Conservation (phyloP, 1,284 basidiomycete species). For the Microbotryum lychnidis-dioicae region DNA sequence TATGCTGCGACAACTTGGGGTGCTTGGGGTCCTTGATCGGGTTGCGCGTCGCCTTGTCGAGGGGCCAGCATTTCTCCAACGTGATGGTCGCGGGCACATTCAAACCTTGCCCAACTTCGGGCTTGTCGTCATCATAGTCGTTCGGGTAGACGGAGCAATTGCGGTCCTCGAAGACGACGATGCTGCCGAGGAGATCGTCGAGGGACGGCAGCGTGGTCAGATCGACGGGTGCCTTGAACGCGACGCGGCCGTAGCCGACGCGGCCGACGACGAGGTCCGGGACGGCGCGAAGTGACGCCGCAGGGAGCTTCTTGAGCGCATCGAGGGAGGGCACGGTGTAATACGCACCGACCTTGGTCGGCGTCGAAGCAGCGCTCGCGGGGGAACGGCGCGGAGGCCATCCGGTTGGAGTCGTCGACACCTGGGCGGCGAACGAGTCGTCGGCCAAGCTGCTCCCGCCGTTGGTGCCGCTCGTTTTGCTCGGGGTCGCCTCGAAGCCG, state of each 20-base stretch:
- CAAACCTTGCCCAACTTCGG: constrained; percentile 70
- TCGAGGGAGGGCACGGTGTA: constrained; percentile 71
- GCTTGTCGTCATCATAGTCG: constrained; percentile 60
- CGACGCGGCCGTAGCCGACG: constrained; percentile 78
- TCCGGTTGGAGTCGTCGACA: not conserved
- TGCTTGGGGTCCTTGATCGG: constrained; percentile 76
- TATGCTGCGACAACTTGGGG: constrained; percentile 62
- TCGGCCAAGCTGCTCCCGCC: not conserved
- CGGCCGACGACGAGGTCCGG: constrained; percentile 75
- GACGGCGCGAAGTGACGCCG: constrained; percentile 62
- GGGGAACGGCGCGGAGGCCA: not conserved
- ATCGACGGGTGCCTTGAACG: constrained; percentile 85
- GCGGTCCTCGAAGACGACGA: constrained; percentile 82
- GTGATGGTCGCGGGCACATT: constrained; percentile 79
- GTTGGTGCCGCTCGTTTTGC: constrained; percentile 7
- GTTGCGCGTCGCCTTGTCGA: constrained; percentile 84
- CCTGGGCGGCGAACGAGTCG: constrained; percentile 5
- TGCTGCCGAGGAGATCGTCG: constrained; percentile 71
- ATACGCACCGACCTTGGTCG: constrained; percentile 69
- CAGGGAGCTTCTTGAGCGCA: constrained; percentile 59
- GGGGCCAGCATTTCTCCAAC: constrained; percentile 75
- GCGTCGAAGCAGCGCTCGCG: not conserved
- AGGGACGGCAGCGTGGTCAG: constrained; percentile 76
- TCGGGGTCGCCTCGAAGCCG: not conserved
- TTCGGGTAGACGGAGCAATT: constrained; percentile 92